Evolutionary conservation across 192 early-diverging fungal genomes (phyloP).

Genomic region (Backusella psychrophila): DNA sequence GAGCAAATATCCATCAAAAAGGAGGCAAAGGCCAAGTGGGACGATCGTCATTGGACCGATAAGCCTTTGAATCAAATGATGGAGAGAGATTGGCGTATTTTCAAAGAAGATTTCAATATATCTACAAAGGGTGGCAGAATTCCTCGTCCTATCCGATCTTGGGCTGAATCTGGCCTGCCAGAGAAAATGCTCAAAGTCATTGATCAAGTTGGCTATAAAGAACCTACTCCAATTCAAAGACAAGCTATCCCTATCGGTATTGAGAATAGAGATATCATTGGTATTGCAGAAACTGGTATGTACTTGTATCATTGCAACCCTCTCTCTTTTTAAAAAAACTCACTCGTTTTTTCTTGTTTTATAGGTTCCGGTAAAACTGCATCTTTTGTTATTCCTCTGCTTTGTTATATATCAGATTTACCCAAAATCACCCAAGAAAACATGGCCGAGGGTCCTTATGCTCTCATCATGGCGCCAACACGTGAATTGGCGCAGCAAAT

Average conservation of each 20-base stretch:
- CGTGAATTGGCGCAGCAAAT: conserved; percentile 98
- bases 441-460: conserved; percentile 86
- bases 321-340: neutral
- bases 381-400: conserved; percentile 94
- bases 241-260: conserved; percentile 97
- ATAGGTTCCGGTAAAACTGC: conserved; percentile 92
- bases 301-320: neutral
- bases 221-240: conserved; percentile 96
- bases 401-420: conserved; percentile 80
- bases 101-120: conserved; percentile 98
- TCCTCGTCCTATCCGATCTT: conserved; percentile 85
- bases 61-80: conserved; percentile 90
- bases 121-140: conserved; percentile 90
- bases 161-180: conserved; percentile 82
- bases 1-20: conserved; percentile 57
- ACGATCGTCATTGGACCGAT: conserved; percentile 94
- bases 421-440: conserved; percentile 79
- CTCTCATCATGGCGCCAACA: conserved; percentile 92
- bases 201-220: conserved; percentile 82
- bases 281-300: conserved; percentile 83
- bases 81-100: conserved; percentile 99
- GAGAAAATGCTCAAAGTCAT: conserved; percentile 71
- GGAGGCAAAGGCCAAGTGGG: conserved; percentile 72
- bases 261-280: conserved; percentile 86
- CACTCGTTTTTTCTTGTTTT: neutral